Conservation (phyloP, 1,284 basidiomycete genomes). For the Irpex sp. region DNA sequence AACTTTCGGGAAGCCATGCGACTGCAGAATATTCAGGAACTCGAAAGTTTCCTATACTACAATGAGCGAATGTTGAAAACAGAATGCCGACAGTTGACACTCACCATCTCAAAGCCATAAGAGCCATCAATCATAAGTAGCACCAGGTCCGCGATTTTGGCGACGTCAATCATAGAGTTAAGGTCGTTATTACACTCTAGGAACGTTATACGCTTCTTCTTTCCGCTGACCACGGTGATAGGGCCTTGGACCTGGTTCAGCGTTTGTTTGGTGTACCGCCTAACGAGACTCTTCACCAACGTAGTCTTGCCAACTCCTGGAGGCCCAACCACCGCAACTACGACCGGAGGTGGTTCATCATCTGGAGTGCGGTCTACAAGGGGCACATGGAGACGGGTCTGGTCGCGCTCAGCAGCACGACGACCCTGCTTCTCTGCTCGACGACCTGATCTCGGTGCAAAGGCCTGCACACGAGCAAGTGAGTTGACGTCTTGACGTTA, state of each 20-base stretch:
- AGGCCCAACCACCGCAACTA: slow-evolving; percentile 96
- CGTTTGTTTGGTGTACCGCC: slow-evolving; percentile 94
- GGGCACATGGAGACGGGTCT: slow-evolving; percentile 94
- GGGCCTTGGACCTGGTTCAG: slow-evolving; percentile 90
- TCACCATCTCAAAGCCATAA: slow-evolving; percentile 98
- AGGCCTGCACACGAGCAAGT: slow-evolving; percentile 57
- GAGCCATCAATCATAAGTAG: slow-evolving; percentile 97
- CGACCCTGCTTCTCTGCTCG: slow-evolving; percentile 87
- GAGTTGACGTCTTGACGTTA: background rate
- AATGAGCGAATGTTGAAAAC: background rate
- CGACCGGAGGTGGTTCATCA: slow-evolving; percentile 89
- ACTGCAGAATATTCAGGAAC: slow-evolving; percentile 95
- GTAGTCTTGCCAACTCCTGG: slow-evolving; percentile 98
- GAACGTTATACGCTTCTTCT: slow-evolving; percentile 91
- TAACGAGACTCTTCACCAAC: slow-evolving; percentile 87
- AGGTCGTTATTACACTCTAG: slow-evolving; percentile 98
- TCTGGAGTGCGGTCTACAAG: slow-evolving; percentile 93
- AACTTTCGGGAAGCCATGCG: slow-evolving; percentile 98
- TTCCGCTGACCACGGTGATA: slow-evolving; percentile 92
- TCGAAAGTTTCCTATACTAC: slow-evolving; percentile 90
- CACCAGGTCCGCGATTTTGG: slow-evolving; percentile 94
- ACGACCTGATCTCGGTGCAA: slow-evolving; percentile 89
- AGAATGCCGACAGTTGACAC: slow-evolving; percentile 18
- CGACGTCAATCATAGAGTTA: slow-evolving; percentile 97
- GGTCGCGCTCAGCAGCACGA: slow-evolving; percentile 90